These are phyloP conservation scores for Sporisorium iseilematis-ciliati DNA, from an alignment of 1,284 basidiomycete genomes.

Conservation along the genomic window DNA sequence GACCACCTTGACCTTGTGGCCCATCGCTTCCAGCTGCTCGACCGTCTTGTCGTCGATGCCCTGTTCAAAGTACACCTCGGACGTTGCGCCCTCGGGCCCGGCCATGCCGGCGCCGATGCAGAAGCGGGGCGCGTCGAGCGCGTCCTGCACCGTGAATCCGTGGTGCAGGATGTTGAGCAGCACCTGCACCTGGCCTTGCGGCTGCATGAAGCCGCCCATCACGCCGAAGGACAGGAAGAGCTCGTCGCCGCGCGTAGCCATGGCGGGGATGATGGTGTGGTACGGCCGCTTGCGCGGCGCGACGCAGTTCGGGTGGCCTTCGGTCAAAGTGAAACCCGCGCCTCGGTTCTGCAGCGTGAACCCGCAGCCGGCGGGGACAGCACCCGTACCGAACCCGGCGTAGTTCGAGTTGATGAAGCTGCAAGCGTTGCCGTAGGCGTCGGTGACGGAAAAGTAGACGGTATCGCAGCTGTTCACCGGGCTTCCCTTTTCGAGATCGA, in stretches of 20 bases:
- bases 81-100: slow-evolving; percentile 77
- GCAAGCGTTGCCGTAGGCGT: slow-evolving; percentile 88
- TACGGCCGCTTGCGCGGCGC: slow-evolving; percentile 83
- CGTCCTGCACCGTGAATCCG: slow-evolving; percentile 77
- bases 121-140: slow-evolving; percentile 90
- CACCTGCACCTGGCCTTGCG: slow-evolving; percentile 91
- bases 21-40: slow-evolving; percentile 77
- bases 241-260: slow-evolving; percentile 84
- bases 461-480: slow-evolving; percentile 88
- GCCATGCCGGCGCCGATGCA: slow-evolving; percentile 88
- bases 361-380: slow-evolving; percentile 90
- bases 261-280: slow-evolving; percentile 94
- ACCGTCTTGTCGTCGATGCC: slow-evolving; percentile 76
- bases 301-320: slow-evolving; percentile 83
- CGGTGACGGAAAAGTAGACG: slow-evolving; percentile 83
- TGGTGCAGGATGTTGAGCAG: slow-evolving; percentile 86
- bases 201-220: slow-evolving; percentile 93
- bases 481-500: slow-evolving; percentile 79
- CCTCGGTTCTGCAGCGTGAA: slow-evolving; percentile 97
- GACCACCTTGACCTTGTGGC: slow-evolving; percentile 81
- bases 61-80: slow-evolving; percentile 88
- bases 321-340: slow-evolving; percentile 81
- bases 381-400: slow-evolving; percentile 74
- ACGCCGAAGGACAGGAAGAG: slow-evolving; percentile 90
- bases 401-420: slow-evolving; percentile 94